phyloP scores from a whole-genome alignment of 768 basidiomycete species.

The Tephrocybe rancida region DNA sequence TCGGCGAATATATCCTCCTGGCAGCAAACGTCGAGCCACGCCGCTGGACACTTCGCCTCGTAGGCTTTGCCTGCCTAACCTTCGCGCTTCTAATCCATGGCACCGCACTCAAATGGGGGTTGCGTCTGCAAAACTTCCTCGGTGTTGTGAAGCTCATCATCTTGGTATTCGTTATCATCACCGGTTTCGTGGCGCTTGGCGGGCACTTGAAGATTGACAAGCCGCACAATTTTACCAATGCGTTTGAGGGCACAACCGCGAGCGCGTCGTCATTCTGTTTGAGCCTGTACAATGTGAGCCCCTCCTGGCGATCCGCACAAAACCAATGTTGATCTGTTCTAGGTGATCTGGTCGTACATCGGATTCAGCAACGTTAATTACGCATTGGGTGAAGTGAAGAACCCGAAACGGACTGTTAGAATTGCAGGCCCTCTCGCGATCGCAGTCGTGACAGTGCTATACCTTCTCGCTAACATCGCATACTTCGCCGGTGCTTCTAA shows the following conservation, averaged over 20 bases:
- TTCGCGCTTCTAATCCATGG: slow-evolving; percentile 42
- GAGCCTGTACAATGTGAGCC: slow-evolving; percentile 12
- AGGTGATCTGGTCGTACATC: slow-evolving; percentile 47
- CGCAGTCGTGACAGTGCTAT: slow-evolving; percentile 52
- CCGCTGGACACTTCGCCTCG: slow-evolving; percentile 34
- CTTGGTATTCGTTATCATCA: slow-evolving; percentile 47
- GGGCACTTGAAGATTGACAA: slow-evolving; percentile 33
- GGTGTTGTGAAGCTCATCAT: slow-evolving; percentile 58
- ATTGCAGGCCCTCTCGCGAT: slow-evolving; percentile 67
- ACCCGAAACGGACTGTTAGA: slow-evolving; percentile 63
- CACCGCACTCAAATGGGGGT: slow-evolving; percentile 49
- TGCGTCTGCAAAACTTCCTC: slow-evolving; percentile 65
- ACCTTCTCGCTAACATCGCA: slow-evolving; percentile 63
- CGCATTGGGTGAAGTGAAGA: slow-evolving; percentile 60
- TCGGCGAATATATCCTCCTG: slow-evolving; percentile 55
- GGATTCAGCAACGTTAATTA: slow-evolving; percentile 75
- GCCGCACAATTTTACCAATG: slow-evolving; percentile 34
- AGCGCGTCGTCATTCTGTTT: slow-evolving; percentile 52
- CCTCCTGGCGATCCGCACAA: slow-evolving; percentile 49
- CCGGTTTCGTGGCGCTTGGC: slow-evolving; percentile 48
- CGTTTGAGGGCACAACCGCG: slow-evolving; percentile 45
- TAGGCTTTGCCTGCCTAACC: slow-evolving; percentile 38
- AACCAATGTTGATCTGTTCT: slow-evolving; percentile 22
- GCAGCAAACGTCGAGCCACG: slow-evolving; percentile 32
- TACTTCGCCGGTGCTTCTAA: slow-evolving; percentile 70